Evolutionary conservation across 1,284 basidiomycete genomes (phyloP).

Genomic region (Puccinia polysora): DNA sequence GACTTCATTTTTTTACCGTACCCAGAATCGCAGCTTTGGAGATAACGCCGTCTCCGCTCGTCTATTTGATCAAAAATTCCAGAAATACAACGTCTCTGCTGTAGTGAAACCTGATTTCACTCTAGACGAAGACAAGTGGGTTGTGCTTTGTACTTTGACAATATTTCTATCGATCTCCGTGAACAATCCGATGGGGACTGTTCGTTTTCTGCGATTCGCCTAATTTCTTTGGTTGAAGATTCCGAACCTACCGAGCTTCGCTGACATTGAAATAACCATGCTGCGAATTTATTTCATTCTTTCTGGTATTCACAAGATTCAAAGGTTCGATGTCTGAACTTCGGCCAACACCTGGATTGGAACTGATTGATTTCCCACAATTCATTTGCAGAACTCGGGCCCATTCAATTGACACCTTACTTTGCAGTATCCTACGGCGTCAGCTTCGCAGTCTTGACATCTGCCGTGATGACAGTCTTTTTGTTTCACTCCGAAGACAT

Average conservation of each 20-base stretch:
- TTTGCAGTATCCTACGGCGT: constrained; percentile 40
- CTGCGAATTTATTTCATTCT: too few relatives aligned
- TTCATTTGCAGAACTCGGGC: constrained; percentile 21
- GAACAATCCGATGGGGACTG: background rate
- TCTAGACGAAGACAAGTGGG: constrained; percentile 32
- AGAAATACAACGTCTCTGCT: constrained; percentile 42
- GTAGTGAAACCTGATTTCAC: constrained; percentile 38
- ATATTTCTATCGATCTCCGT: background rate
- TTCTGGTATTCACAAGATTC: background rate
- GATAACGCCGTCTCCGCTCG: constrained; percentile 39
- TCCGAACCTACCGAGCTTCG: too few relatives aligned
- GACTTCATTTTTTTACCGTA: background rate
- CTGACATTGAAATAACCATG: too few relatives aligned
- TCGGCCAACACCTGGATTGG: background rate
- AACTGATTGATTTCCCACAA: background rate
- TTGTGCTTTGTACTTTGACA: background rate
- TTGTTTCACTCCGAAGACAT: constrained; percentile 42
- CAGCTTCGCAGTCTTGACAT: constrained; percentile 41
- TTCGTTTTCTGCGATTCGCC: too few relatives aligned
- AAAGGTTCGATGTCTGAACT: background rate
- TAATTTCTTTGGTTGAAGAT: too few relatives aligned
- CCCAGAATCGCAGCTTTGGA: constrained; percentile 37
- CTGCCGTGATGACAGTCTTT: constrained; percentile 35
- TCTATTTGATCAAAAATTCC: constrained; percentile 25
- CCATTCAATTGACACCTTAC: constrained; percentile 40